These are phyloP conservation scores for Aspergillus flavus DNA, from an alignment of 2,329 filamentous ascomycete genomes.

Conservation along the genomic window DNA sequence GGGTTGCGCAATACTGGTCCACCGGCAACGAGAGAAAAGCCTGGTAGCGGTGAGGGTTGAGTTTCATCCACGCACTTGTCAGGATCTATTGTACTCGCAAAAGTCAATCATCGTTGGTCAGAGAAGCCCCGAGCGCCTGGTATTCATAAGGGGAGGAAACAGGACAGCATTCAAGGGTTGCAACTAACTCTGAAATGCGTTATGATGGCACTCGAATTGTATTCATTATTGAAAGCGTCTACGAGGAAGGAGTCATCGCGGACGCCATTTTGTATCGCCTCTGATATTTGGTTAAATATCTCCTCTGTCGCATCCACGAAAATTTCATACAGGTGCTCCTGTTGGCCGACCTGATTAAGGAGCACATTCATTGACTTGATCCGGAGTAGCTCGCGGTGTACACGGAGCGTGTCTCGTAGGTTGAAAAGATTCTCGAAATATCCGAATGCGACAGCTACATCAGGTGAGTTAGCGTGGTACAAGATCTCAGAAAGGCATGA, in stretches of 20 bases:
- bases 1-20: constrained; percentile 68
- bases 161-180: not conserved
- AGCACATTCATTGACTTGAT: constrained; percentile 71
- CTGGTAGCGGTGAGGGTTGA: constrained; percentile 68
- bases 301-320: constrained; percentile 76
- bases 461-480: constrained; percentile 16
- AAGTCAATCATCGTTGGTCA: constrained; percentile 17
- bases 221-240: constrained; percentile 72
- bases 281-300: constrained; percentile 66
- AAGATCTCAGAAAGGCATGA: constrained; percentile 10
- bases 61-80: constrained; percentile 81
- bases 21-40: constrained; percentile 70
- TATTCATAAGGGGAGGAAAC: not conserved
- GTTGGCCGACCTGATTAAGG: constrained; percentile 69
- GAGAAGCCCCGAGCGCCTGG: constrained; percentile 16
- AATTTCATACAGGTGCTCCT: constrained; percentile 73
- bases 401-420: constrained; percentile 63
- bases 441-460: constrained; percentile 80
- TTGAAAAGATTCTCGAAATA: constrained; percentile 87
- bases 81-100: constrained; percentile 61
- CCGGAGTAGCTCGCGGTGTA: constrained; percentile 72
- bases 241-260: constrained; percentile 62
- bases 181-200: constrained; percentile 71
- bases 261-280: constrained; percentile 58
- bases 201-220: constrained; percentile 72